Percentiles rank a stretch among this genome's conserved stretches.
Conservation (phyloP, 2,329 filamentous ascomycete genomes). For the Arthroderma sp. region DNA sequence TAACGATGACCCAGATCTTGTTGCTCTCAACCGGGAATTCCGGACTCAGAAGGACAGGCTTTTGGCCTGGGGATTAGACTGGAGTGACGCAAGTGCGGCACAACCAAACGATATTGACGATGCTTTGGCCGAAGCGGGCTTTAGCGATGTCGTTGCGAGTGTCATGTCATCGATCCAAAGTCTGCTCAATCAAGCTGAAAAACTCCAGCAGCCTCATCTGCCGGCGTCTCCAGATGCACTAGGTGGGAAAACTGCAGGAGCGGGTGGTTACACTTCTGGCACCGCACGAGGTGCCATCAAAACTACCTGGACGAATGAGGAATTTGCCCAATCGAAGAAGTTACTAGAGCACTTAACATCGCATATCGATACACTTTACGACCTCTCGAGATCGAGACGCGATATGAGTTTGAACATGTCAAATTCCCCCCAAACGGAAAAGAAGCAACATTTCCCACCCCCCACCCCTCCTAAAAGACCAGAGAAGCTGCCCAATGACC, state of each 20-base stretch:
- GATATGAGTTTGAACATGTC: slow-evolving; percentile 30
- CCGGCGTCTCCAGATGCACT: slow-evolving; percentile 24
- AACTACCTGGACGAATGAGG: slow-evolving; percentile 35
- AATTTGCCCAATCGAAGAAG: slow-evolving; percentile 42
- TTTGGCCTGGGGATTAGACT: slow-evolving; percentile 52
- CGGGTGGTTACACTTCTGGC: slow-evolving; percentile 19
- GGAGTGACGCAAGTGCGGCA: slow-evolving; percentile 47
- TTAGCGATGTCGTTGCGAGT: slow-evolving; percentile 51
- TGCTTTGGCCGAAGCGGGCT: slow-evolving; percentile 46
- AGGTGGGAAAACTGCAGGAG: slow-evolving; percentile 26
- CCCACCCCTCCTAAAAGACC: slow-evolving; percentile 13
- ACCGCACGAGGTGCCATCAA: slow-evolving; percentile 23
- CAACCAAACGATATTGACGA: slow-evolving; percentile 49
- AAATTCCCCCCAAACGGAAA: slow-evolving; percentile 17
- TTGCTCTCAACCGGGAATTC: slow-evolving; percentile 45
- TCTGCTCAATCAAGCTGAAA: slow-evolving; percentile 48
- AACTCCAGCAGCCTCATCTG: slow-evolving; percentile 34
- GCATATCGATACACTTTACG: slow-evolving; percentile 52
- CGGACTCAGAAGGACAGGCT: slow-evolving; percentile 51
- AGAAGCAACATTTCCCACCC: slow-evolving; percentile 16
- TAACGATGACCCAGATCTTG: slow-evolving; percentile 39
- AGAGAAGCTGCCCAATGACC: slow-evolving; percentile 13
- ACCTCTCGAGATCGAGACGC: slow-evolving; percentile 45
- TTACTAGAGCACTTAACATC: slow-evolving; percentile 48
- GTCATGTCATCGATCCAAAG: slow-evolving; percentile 52